Percentiles rank a stretch among this genome's conserved stretches.
These are phyloP conservation scores for Pseudotsuga menziesii DNA, from an alignment of 75 land plant genomes.

Conservation along the genomic window DNA sequence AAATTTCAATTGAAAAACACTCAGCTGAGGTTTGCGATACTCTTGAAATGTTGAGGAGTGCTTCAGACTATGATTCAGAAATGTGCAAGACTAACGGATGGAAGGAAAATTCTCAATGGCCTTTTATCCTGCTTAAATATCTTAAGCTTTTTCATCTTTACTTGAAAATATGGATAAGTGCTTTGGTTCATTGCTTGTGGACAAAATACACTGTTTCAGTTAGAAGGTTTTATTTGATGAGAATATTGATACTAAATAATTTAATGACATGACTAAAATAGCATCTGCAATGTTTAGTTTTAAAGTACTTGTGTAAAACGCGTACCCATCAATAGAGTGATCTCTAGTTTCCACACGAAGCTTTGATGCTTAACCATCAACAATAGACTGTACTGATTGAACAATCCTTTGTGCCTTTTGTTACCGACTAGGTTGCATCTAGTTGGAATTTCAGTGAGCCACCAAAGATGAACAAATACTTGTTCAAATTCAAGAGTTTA, in stretches of 20 bases:
- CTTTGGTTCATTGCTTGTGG: neutral
- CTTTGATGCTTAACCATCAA: no score
- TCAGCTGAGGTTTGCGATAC: slow-evolving; percentile 39
- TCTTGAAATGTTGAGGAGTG: slow-evolving; percentile 70
- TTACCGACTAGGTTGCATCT: no score
- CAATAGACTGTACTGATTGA: no score
- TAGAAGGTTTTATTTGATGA: neutral
- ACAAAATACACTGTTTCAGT: neutral
- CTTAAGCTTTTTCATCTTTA: neutral
- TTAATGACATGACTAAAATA: neutral
- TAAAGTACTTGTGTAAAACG: no score
- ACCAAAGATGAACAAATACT: no score
- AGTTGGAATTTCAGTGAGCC: no score
- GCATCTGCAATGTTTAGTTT: neutral
- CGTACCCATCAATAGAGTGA: no score
- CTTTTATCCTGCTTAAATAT: neutral
- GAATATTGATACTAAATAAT: neutral
- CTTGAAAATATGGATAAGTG: neutral
- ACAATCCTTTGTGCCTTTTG: no score
- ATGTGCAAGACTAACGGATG: slow-evolving; percentile 8
- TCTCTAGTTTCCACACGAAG: no score
- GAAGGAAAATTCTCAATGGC: slow-evolving; percentile 42
- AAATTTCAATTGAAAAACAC: slow-evolving; percentile 31
- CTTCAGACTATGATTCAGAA: slow-evolving; percentile 24
- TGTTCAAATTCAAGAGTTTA: no score